Evolutionary conservation across 1,139 yeast genomes (phyloP), one percentile per base, ranked within the genome.

Genomic region (Kluyveromyces sp.): DNA sequence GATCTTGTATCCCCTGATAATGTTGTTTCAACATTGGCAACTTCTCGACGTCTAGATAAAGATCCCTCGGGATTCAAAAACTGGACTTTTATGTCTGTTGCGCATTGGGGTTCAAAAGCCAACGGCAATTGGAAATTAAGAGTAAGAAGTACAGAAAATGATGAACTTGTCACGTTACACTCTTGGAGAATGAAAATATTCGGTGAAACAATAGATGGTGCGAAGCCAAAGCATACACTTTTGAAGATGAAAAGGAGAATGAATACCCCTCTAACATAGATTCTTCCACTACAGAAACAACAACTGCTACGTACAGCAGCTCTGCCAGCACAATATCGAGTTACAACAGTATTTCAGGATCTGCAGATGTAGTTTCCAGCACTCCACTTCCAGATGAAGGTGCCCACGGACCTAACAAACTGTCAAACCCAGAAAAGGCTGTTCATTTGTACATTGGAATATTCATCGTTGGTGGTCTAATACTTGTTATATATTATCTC

Each of bases 11-110:
- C 96, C 2, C 98, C 99, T 3, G 60, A 67, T 34, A 96, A 96
- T 0, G 73, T 84, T 30, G 69, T 70, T 8, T 87, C 96, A 35
- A 77, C 81, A 43, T 71, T 94, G 52, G 96, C 95, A 1, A 78
- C 82, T n/a, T 74, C 74, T 37, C 77, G 99, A 56, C 66, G 66
- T 4, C 56, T 66, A 25, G 99, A 94, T 64, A 55, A 51, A 3
- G 72, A 80, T 4, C 56, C 58, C 2, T 70, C 63, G 1, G 96
- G 97, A 0, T 84, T 87, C 55, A 59, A 61, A 7, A 73, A 83
- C 53, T 94, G 99, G 99, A 85, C 89, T 1, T 92, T 92, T 60
- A 88, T 90, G 89, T 78, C 94, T n/a, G 97, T 94, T 26, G 97
- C 96, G 2, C 97, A 92, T 64, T 92, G 98, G 97, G 97, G 96